Conservation (phyloP, 106 monocot species). For the Apostasia ramifera region DNA sequence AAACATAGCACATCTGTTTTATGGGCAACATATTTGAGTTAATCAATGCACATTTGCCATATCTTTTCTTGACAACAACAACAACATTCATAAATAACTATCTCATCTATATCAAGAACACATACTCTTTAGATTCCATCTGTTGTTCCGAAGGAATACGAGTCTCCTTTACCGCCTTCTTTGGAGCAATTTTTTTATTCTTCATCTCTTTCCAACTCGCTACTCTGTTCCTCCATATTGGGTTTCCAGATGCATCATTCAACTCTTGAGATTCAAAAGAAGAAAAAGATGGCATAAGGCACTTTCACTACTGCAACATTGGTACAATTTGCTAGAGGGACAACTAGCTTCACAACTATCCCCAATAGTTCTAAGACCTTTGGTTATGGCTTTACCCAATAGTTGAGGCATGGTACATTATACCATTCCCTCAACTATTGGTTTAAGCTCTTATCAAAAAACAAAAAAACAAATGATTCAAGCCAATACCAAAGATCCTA, state of each 20-base stretch:
- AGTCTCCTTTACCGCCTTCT: constrained; percentile 36
- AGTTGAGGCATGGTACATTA: too few species aligned
- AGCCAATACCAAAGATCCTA: not conserved
- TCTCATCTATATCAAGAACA: too few species aligned
- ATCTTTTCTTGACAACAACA: too few species aligned
- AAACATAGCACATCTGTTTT: too few species aligned
- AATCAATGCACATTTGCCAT: too few species aligned
- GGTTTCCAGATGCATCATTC: constrained; percentile 63
- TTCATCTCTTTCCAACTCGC: constrained; percentile 96
- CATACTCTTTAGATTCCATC: constrained; percentile 80
- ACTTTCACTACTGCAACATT: not conserved
- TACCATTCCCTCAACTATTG: too few species aligned
- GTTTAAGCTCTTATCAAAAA: not conserved
- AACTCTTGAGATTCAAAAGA: constrained; percentile 37
- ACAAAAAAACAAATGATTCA: not conserved
- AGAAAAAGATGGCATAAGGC: not conserved
- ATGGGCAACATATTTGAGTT: too few species aligned
- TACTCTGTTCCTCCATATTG: constrained; percentile 92
- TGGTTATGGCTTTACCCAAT: too few species aligned
- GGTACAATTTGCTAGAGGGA: too few species aligned
- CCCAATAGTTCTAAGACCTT: not conserved
- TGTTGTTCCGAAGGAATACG: constrained; percentile 65
- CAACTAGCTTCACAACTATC: too few species aligned
- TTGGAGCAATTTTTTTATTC: constrained; percentile 44
- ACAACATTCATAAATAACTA: too few species aligned